phyloP scores from a whole-genome alignment of 2,329 filamentous ascomycete species.

The Aureobasidium subglaciale region DNA sequence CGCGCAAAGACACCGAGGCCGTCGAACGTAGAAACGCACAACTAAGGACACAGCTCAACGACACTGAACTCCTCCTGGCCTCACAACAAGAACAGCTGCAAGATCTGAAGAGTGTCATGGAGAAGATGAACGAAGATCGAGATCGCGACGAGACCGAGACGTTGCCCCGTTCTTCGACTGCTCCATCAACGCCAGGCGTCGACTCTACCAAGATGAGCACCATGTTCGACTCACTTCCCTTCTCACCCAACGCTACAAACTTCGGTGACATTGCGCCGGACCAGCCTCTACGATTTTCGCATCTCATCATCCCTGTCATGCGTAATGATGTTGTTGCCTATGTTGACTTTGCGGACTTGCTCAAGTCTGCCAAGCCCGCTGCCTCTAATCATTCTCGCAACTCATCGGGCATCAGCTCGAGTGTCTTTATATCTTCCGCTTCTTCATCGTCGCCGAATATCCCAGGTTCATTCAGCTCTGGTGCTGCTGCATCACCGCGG shows the following conservation, averaged over 20 bases:
- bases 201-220: slow-evolving; percentile 47
- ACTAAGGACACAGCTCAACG: slow-evolving; percentile 73
- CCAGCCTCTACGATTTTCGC: slow-evolving; percentile 66
- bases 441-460: slow-evolving; percentile 33
- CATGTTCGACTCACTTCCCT: slow-evolving; percentile 54
- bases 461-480: slow-evolving; percentile 36
- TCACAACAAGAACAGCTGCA: slow-evolving; percentile 90
- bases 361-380: slow-evolving; percentile 56
- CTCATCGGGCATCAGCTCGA: slow-evolving; percentile 52
- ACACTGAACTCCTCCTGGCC: slow-evolving; percentile 76
- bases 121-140: slow-evolving; percentile 72
- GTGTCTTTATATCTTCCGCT: slow-evolving; percentile 25
- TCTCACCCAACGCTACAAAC: slow-evolving; percentile 43
- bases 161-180: slow-evolving; percentile 50
- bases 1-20: slow-evolving; percentile 75
- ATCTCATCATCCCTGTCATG: slow-evolving; percentile 75
- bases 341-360: slow-evolving; percentile 74
- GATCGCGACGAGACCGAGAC: slow-evolving; percentile 61
- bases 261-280: slow-evolving; percentile 51
- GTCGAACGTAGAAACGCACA: slow-evolving; percentile 77
- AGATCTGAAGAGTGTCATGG: slow-evolving; percentile 87
- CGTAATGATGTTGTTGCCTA: slow-evolving; percentile 75
- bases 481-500: slow-evolving; percentile 28
- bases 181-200: slow-evolving; percentile 73
- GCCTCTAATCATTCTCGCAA: slow-evolving; percentile 55